Evolutionary conservation across 768 basidiomycete species (phyloP), one percentile per base, ranked within the genome.

Genomic region (Tremella fuciformis): DNA sequence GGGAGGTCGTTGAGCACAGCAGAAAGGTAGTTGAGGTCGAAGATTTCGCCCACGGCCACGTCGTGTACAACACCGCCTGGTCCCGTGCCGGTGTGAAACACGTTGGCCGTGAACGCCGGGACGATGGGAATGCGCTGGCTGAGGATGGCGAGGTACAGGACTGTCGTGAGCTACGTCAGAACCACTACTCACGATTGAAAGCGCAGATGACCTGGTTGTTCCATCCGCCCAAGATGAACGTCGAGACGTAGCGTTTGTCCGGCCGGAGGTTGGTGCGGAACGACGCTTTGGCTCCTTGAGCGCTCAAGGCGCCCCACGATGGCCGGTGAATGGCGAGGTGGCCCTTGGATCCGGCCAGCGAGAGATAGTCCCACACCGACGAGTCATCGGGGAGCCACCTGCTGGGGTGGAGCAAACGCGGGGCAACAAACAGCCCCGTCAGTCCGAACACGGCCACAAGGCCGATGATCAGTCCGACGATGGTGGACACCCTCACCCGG

Each of bases 1-100:
- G 59, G 54, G 9, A 55, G 29, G 38, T 56, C 44, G 16, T 40
- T 21, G 25, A 56, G 16, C 0, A 41, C 39, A 1, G 54, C 50
- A 37, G 53, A 50, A 16, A 61, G 25, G 22, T 50, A 37, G 25
- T 52, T 40, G 11, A 61, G 26, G 46, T 61, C 59, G 50, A 56
- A 61, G 1, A 61, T 40, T 15, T 61, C 48, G 7, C 47, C 24
- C 13, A 61, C 48, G 39, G 58, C 58, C 13, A 49, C n/a, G 19
- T 52, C 55, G 4, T 16, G 40, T 2, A 37, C 41, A 3, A n/a
- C 40, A 6, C 41, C 58, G 29, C 11, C 11, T 4, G 29, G 29
- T 11, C 29, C 29, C 6, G 29, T 6, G 6, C 58, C 58, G 22
- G 53, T 41, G 21, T 59, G 58, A 22, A 18, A 13, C 8, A 34